Evolutionary conservation across 352 stramenopile genomes (phyloP).

Genomic region (Globisporangium emineosum): DNA sequence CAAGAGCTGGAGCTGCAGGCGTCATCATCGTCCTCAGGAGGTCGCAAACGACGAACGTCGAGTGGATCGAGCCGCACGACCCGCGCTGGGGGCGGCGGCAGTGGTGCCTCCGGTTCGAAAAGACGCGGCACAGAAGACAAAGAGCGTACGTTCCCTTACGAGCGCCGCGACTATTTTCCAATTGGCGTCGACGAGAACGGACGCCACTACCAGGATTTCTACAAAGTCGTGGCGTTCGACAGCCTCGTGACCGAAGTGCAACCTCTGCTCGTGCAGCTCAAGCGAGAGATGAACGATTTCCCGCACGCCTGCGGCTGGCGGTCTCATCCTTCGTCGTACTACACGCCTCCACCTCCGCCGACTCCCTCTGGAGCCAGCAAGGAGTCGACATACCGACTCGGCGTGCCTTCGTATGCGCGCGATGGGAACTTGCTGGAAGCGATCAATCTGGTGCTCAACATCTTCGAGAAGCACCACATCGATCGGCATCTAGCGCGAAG

Average conservation of each 20-base stretch:
- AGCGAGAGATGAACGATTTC: slow-evolving; percentile 77
- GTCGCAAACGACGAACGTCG: slow-evolving; percentile 12
- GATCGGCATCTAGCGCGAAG: slow-evolving; percentile 95
- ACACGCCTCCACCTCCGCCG: slow-evolving; percentile 17
- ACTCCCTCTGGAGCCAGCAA: background rate
- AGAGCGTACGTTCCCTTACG: slow-evolving; percentile 62
- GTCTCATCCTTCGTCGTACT: slow-evolving; percentile 36
- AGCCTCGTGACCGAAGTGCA: slow-evolving; percentile 66
- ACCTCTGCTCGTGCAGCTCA: slow-evolving; percentile 65
- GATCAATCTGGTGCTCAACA: slow-evolving; percentile 98
- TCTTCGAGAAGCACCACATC: slow-evolving; percentile 98
- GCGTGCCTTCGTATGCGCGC: slow-evolving; percentile 57
- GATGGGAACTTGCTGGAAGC: slow-evolving; percentile 97
- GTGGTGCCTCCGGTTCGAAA: slow-evolving; percentile 5
- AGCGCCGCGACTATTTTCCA: slow-evolving; percentile 57
- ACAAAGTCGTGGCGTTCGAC: slow-evolving; percentile 82
- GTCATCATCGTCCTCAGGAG: slow-evolving; percentile 6
- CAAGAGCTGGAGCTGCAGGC: slow-evolving; percentile 28
- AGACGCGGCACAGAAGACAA: slow-evolving; percentile 26
- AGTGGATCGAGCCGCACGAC: slow-evolving; percentile 10
- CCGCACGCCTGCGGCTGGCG: slow-evolving; percentile 66
- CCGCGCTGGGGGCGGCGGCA: background rate
- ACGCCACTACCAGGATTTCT: slow-evolving; percentile 82
- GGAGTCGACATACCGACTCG: slow-evolving; percentile 24
- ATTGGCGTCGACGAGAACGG: slow-evolving; percentile 76